phyloP scores from a whole-genome alignment of 2,329 filamentous ascomycete species.

The Ascochyta fabae region DNA sequence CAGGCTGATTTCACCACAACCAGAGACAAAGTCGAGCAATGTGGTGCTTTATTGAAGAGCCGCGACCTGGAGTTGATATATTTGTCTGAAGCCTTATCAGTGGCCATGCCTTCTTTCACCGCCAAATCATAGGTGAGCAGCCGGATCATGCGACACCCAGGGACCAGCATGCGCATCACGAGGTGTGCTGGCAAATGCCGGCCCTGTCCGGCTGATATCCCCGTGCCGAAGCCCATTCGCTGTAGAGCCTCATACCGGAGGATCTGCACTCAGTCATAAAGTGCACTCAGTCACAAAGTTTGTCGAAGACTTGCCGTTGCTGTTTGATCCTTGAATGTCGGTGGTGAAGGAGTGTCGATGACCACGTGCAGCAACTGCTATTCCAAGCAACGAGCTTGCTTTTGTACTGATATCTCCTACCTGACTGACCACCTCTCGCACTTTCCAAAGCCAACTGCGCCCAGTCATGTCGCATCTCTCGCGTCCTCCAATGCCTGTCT shows the following conservation, averaged over 20 bases:
- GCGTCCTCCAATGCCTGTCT: background rate
- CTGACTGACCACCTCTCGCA: background rate
- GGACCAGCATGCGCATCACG: constrained; percentile 25
- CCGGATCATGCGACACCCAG: constrained; percentile 25
- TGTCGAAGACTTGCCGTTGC: background rate
- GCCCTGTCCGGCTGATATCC: constrained; percentile 12
- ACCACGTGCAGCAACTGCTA: background rate
- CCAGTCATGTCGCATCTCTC: background rate
- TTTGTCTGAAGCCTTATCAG: background rate
- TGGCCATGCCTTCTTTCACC: background rate
- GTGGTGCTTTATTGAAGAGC: background rate
- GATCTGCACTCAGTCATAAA: background rate
- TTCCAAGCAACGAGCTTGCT: background rate
- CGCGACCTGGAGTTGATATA: no score
- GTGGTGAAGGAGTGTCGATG: background rate
- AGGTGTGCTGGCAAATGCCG: constrained; percentile 30
- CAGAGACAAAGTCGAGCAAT: background rate
- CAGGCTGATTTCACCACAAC: background rate
- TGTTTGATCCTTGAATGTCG: background rate
- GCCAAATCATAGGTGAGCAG: constrained; percentile 14
- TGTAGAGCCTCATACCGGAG: background rate
- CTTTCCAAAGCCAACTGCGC: background rate
- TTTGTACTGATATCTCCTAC: background rate
- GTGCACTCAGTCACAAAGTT: background rate
- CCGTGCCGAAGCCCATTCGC: background rate